Conservation (phyloP, 2,329 filamentous ascomycete species). For the Fusarium fujikuroi region DNA sequence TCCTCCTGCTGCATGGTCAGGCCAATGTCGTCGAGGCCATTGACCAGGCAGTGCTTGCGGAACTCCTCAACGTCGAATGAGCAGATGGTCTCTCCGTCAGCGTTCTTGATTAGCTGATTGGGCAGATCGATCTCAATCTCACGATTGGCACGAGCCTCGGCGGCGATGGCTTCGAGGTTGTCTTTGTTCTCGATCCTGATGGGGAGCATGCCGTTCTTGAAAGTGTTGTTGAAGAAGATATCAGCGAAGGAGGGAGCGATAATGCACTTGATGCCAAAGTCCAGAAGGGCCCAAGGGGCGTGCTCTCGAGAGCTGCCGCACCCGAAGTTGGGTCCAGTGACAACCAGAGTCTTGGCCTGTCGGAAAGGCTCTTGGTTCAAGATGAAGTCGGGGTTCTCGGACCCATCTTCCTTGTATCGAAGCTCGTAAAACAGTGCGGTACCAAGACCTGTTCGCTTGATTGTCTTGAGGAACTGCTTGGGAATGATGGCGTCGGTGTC, state of each 20-base stretch:
- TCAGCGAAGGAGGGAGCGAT: constrained; percentile 81
- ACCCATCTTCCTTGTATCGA: constrained; percentile 78
- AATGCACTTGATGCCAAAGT: constrained; percentile 94
- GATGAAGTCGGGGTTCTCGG: constrained; percentile 82
- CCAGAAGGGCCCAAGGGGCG: constrained; percentile 94
- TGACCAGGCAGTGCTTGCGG: constrained; percentile 91
- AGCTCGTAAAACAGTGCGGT: constrained; percentile 86
- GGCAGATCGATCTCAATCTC: constrained; percentile 92
- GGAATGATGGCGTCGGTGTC: constrained; percentile 99
- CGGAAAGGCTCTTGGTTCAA: constrained; percentile 92
- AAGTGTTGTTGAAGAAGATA: constrained; percentile 99
- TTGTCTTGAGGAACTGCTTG: constrained; percentile 99
- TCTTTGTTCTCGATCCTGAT: constrained; percentile 76
- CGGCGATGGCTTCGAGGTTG: constrained; percentile 75
- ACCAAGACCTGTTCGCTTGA: constrained; percentile 95
- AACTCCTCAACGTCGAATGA: constrained; percentile 92
- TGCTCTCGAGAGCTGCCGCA: constrained; percentile 94
- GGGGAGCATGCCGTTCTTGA: constrained; percentile 99
- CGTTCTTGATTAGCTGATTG: constrained; percentile 83
- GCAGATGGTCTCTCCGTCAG: constrained; percentile 77
- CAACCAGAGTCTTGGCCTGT: constrained; percentile 86
- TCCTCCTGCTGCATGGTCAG: constrained; percentile 92
- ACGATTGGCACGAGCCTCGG: constrained; percentile 79
- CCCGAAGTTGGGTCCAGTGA: constrained; percentile 93
- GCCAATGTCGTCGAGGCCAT: constrained; percentile 95